phyloP scores from a whole-genome alignment of 345 rosid genomes.

The thale cress (Arabidopsis thaliana) region TAIR10.1 NC_003070.9:22646001-22646500 shows the following conservation, averaged over 20 bases:
- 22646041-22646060: not conserved
- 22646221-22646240: conserved; percentile 12
- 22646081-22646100: conserved; percentile 5
- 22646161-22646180: not conserved
- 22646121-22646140: conserved; percentile 7
- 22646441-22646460: conserved; percentile 41
- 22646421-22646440: conserved; percentile 35
- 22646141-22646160: not conserved
- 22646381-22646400: conserved; percentile 39
- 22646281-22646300: conserved; percentile 43
- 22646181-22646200: not conserved
- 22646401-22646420: conserved; percentile 39
- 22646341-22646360: conserved; percentile 18
- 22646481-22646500: conserved; percentile 41
- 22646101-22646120: not conserved
- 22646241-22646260: not conserved
- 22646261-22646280: conserved; percentile 6
- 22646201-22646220: not conserved
- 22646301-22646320: conserved; percentile 39
- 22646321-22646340: conserved; percentile 8
- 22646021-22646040: not conserved
- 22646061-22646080: not conserved
- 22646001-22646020: conserved; percentile 28
- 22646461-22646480: conserved; percentile 42
- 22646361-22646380: conserved; percentile 34